A percentile compares a stretch with the other conserved stretches of the same genome.
Conservation (phyloP, 805 yeast species). For the Metschnikowia lochheadii region DNA sequence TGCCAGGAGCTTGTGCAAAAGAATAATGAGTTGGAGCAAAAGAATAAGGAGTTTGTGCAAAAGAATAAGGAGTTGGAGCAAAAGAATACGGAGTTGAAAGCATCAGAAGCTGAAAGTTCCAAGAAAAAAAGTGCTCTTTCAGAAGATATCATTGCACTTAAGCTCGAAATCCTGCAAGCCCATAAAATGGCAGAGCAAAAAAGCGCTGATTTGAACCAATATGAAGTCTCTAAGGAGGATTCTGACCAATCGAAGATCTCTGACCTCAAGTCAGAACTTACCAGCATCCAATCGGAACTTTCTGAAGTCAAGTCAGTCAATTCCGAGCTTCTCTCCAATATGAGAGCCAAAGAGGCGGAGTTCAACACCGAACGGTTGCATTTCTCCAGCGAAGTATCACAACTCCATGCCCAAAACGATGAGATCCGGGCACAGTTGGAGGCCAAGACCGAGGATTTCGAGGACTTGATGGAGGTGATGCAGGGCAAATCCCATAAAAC, state of each 20-base stretch:
- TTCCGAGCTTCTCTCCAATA: constrained; percentile 60
- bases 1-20: background rate
- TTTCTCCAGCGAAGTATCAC: constrained; percentile 48
- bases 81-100: background rate
- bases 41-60: background rate
- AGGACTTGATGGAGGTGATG: constrained; percentile 40
- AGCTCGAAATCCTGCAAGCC: background rate
- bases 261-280: background rate
- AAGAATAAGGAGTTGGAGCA: too few relatives aligned
- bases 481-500: constrained; percentile 21
- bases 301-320: constrained; percentile 40
- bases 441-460: constrained; percentile 39
- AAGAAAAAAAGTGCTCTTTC: background rate
- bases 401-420: constrained; percentile 48
- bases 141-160: background rate
- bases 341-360: constrained; percentile 62
- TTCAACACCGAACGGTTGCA: constrained; percentile 51
- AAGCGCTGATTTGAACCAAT: too few relatives aligned
- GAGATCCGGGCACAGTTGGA: constrained; percentile 42
- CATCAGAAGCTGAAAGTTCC: background rate
- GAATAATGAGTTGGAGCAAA: background rate
- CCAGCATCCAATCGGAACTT: constrained; percentile 14
- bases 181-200: too few relatives aligned
- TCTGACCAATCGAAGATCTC: background rate
- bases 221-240: too few relatives aligned